Evolutionary conservation across 805 yeast genomes (phyloP).

Genomic region (Monosporozyma aquatica): DNA sequence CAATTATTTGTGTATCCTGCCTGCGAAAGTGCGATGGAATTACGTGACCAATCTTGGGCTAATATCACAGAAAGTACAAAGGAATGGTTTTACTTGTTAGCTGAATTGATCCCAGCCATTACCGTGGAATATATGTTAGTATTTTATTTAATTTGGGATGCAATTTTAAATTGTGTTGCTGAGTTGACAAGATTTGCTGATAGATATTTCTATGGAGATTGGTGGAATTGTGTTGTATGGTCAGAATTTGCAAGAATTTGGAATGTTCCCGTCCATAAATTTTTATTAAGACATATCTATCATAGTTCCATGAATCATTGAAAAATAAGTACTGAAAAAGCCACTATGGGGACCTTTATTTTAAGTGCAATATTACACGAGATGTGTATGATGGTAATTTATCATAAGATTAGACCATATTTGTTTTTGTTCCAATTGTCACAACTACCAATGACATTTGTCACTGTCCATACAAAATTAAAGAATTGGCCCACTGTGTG

Average conservation of each 20-base stretch:
- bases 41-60: slow-evolving; percentile 33
- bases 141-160: slow-evolving; percentile 92
- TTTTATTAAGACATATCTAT: slow-evolving; percentile 85
- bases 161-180: slow-evolving; percentile 80
- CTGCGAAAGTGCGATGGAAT: slow-evolving; percentile 48
- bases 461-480: slow-evolving; percentile 53
- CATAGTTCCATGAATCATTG: slow-evolving; percentile 79
- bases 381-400: slow-evolving; percentile 82
- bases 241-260: slow-evolving; percentile 87
- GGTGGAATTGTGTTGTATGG: slow-evolving; percentile 98
- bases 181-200: slow-evolving; percentile 83
- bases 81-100: slow-evolving; percentile 34
- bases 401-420: slow-evolving; percentile 72
- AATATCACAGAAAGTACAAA: slow-evolving; percentile 14
- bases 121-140: slow-evolving; percentile 63
- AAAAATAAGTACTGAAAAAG: slow-evolving; percentile 52
- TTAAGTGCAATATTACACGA: slow-evolving; percentile 83
- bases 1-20: slow-evolving; percentile 69
- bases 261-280: slow-evolving; percentile 90
- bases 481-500: slow-evolving; percentile 53
- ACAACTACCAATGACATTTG: slow-evolving; percentile 69
- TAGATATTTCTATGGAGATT: slow-evolving; percentile 85
- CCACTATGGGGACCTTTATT: slow-evolving; percentile 70
- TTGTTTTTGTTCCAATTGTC: slow-evolving; percentile 73
- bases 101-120: slow-evolving; percentile 75